phyloP scores from a whole-genome alignment of 1,139 yeast species.

The Nakaseomyces glabratus region DNA sequence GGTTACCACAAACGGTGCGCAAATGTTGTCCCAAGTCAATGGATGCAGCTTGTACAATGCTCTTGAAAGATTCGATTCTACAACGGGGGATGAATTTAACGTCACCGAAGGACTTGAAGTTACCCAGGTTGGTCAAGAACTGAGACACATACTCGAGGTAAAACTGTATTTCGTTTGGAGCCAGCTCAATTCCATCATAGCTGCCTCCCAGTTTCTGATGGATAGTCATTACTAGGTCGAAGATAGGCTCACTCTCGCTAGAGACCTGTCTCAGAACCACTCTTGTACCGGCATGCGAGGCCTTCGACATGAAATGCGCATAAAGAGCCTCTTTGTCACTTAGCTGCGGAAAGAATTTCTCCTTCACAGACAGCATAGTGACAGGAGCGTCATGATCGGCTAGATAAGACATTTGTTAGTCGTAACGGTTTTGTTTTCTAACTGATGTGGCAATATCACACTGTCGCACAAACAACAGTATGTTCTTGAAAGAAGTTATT shows the following conservation, averaged over 20 bases:
- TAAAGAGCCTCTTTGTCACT: conserved; percentile 51
- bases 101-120: conserved; percentile 85
- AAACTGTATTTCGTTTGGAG: conserved; percentile 28
- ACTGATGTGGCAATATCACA: no score
- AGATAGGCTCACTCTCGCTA: conserved; percentile 68
- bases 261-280: conserved; percentile 78
- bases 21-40: conserved; percentile 26
- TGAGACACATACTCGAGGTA: conserved; percentile 77
- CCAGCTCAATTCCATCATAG: conserved; percentile 35
- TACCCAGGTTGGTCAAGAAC: conserved; percentile 72
- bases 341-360: conserved; percentile 40
- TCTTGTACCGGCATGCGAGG: conserved; percentile 74
- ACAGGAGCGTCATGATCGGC: conserved; percentile 28
- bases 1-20: conserved; percentile 21
- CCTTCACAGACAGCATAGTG: conserved; percentile 36
- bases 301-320: conserved; percentile 76
- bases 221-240: conserved; percentile 53
- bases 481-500: no score
- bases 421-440: no score
- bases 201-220: conserved; percentile 47
- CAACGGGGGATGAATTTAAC: conserved; percentile 70
- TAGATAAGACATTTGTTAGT: conserved; percentile 9
- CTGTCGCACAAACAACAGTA: no score
- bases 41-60: conserved; percentile 33
- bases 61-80: conserved; percentile 39